These are phyloP conservation scores for Taiozyma onychis DNA, from an alignment of 1,139 yeast genomes.

Conservation along the genomic window DNA sequence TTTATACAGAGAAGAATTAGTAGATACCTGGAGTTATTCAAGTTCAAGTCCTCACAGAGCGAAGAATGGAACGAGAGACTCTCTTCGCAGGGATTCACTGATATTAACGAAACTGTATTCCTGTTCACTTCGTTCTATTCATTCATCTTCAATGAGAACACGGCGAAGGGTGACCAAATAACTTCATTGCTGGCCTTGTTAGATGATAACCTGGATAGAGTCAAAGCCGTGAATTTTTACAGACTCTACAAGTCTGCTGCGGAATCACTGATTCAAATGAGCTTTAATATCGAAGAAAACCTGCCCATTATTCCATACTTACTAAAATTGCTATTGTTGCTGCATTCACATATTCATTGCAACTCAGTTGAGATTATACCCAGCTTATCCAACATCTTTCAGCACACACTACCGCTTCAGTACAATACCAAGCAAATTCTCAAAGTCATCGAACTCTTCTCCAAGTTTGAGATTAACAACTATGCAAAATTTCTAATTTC, in stretches of 20 bases:
- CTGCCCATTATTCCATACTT: not conserved
- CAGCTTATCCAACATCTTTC: not conserved
- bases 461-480: conserved; percentile 2
- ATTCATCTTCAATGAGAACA: conserved; percentile 10
- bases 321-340: not conserved
- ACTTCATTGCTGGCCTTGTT: not conserved
- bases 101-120: conserved; percentile 21
- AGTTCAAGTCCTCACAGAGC: conserved; percentile 14
- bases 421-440: not conserved
- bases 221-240: not conserved
- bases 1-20: conserved; percentile 45
- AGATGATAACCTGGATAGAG: not conserved
- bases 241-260: conserved; percentile 2
- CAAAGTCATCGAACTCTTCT: conserved; percentile 3
- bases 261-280: not conserved
- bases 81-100: conserved; percentile 2
- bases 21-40: conserved; percentile 30
- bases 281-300: not conserved
- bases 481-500: conserved; percentile 4
- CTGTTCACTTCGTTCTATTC: conserved; percentile 22
- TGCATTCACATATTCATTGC: not conserved
- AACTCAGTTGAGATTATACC: conserved; percentile 2
- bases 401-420: not conserved
- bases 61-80: conserved; percentile 9
- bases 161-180: conserved; percentile 6